Base-by-base conservation (phyloP, 2,329 filamentous ascomycete species). In the Hymenoscyphus fructigenus region DNA sequence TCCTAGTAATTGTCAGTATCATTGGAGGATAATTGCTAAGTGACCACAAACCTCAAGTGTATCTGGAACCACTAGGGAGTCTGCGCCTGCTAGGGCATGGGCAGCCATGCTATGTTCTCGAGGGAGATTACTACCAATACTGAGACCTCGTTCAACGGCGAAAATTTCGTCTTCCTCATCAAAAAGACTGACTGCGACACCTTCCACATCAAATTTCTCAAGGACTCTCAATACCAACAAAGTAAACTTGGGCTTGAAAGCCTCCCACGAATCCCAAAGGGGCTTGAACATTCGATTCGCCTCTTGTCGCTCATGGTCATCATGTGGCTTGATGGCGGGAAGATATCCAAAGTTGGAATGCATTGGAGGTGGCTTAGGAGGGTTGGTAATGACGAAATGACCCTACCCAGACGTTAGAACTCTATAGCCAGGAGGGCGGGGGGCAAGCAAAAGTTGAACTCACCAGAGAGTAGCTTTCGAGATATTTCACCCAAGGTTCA, bases 161-260 rank as follows among this genome's bases (percentile, higher is more conserved):
- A 78, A 71, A 5, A 74, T 63, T 58, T 79, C 77, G 28, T 69
- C 66, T 0, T 71, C 65, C 17, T 69, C 68, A 60, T 76, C 71
- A 47, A 79, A 74, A 36, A 77, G 67, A 67, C 77, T 78, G 20
- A 78, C 66, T 9, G 75, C 72, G 12, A 72, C 76, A 63, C 66
- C 71, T 4, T 64, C 55, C 2, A 69, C 71, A 26, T 68, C 62
- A 32, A 78, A 76, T 26, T 70, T 68, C 29, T 71, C 70, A 64
- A 70, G 71, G 6, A 73, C 70, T 14, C 69, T 59, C 17, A 53
- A 26, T 3, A 53, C 47, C 20, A 53, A 14, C 47, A 53, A 53
- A 10, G 47, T 23, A 23, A 53, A 53, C 23, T 53, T 53, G 12
- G 47, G 47, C 26, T 53, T 53, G 20, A 53, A 53, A 23, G 23